Evolutionary conservation across 2,329 filamentous ascomycete genomes (phyloP).

Genomic region (Diaporthe vexans): DNA sequence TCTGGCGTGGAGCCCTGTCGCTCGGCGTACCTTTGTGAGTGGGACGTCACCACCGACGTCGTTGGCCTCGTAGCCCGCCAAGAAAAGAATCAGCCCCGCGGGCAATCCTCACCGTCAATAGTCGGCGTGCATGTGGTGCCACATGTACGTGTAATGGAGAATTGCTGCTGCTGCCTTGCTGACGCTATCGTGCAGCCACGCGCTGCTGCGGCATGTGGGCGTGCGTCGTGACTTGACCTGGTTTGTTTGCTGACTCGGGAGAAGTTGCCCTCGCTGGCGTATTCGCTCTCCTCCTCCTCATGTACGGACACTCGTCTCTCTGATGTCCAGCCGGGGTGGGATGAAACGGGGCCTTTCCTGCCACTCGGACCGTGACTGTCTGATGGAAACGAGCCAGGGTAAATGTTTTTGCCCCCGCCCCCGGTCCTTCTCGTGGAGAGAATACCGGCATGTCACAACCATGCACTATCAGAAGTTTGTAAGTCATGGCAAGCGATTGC

Average conservation of each 20-base stretch:
- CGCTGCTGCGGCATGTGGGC: slow-evolving; percentile 24
- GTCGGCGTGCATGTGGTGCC: not conserved
- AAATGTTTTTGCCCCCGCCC: not conserved
- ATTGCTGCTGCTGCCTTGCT: slow-evolving; percentile 5
- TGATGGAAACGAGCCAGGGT: slow-evolving; percentile 24
- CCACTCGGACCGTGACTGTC: slow-evolving; percentile 10
- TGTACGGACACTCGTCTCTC: not conserved
- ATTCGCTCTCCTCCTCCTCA: not conserved
- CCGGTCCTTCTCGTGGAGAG: not conserved
- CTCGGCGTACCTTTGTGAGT: not conserved
- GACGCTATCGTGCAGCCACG: slow-evolving; percentile 19
- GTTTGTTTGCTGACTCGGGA: slow-evolving; percentile 20
- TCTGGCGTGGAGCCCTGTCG: not conserved
- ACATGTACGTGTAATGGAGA: not conserved
- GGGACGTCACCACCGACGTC: slow-evolving; percentile 27
- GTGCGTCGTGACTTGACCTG: not conserved
- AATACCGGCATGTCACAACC: not conserved
- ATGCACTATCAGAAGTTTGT: not conserved
- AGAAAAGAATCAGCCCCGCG: not conserved
- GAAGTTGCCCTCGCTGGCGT: not conserved
- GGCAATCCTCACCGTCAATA: slow-evolving; percentile 22
- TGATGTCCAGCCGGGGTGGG: not conserved
- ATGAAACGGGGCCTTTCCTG: slow-evolving; percentile 1
- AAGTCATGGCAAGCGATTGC: slow-evolving; percentile 14
- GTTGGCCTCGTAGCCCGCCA: slow-evolving; percentile 18